Percentiles rank a stretch among this genome's conserved stretches.
Evolutionary conservation across 2,329 filamentous ascomycete species (phyloP).

Genomic region (Stagonosporopsis rhizophila): DNA sequence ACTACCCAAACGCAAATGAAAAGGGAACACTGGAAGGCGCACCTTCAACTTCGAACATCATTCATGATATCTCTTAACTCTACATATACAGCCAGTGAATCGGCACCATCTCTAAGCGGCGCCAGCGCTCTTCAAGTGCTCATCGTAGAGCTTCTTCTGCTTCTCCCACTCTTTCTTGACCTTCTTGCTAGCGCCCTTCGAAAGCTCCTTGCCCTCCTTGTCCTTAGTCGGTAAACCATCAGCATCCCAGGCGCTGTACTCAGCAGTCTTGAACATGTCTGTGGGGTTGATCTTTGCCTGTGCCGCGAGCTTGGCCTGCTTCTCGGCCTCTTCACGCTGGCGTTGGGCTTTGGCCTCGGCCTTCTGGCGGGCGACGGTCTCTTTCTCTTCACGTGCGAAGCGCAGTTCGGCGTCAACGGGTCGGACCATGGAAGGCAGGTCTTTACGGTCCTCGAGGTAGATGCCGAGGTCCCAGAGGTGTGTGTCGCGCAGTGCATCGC

Average conservation of each 20-base stretch:
- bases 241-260: conserved; percentile 81
- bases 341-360: conserved; percentile 57
- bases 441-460: conserved; percentile 82
- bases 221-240: conserved; percentile 82
- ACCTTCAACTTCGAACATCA: not conserved
- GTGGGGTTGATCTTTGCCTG: conserved; percentile 64
- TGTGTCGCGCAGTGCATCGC: conserved; percentile 75
- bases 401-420: conserved; percentile 67
- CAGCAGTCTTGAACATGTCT: conserved; percentile 64
- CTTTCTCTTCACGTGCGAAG: conserved; percentile 61
- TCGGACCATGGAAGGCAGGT: conserved; percentile 76
- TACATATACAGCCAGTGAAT: not conserved
- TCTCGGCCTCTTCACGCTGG: conserved; percentile 66
- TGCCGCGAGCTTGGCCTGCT: conserved; percentile 61
- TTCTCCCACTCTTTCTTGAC: conserved; percentile 87
- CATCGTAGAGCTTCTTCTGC: conserved; percentile 83
- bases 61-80: not conserved
- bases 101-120: not conserved
- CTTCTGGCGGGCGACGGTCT: conserved; percentile 54
- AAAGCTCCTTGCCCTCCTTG: conserved; percentile 77
- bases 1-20: too few species aligned
- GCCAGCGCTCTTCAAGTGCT: conserved; percentile 32
- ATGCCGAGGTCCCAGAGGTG: conserved; percentile 83
- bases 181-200: conserved; percentile 82
- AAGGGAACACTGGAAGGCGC: not conserved